Conservation (phyloP, 441 rosid genomes). For the Gossypium laxum region DNA sequence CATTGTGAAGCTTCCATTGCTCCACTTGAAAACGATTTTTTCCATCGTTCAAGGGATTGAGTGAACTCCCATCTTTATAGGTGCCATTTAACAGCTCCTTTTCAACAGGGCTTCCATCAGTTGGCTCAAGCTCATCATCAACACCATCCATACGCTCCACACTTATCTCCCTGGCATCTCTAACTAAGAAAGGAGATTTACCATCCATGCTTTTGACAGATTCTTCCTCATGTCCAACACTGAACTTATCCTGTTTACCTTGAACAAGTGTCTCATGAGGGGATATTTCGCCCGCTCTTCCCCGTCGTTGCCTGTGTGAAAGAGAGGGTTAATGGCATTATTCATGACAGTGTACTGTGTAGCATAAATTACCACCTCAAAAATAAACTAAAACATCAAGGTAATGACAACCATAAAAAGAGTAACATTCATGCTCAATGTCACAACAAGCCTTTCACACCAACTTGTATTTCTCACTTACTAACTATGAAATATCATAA, state of each 20-base stretch:
- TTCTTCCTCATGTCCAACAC: constrained; percentile 39
- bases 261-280: constrained; percentile 35
- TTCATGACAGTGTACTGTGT: not conserved
- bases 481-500: not conserved
- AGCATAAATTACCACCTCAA: not conserved
- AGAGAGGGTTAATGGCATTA: not conserved
- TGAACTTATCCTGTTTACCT: constrained; percentile 31
- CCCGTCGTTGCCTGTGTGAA: constrained; percentile 26
- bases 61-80: constrained; percentile 25
- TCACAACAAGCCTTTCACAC: not conserved
- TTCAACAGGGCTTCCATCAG: constrained; percentile 45
- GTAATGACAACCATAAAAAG: not conserved
- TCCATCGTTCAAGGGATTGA: constrained; percentile 27
- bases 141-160: constrained; percentile 42
- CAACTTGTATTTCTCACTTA: not conserved
- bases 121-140: constrained; percentile 24
- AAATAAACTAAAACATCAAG: not conserved
- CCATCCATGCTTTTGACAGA: constrained; percentile 53
- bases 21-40: constrained; percentile 34
- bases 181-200: constrained; percentile 37
- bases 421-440: not conserved
- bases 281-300: constrained; percentile 34
- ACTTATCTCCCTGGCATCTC: constrained; percentile 45
- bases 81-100: constrained; percentile 29
- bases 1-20: constrained; percentile 35